Percentiles rank a stretch among this genome's conserved stretches.
These are phyloP conservation scores for Ophiostoma quercus DNA, from an alignment of 2,329 filamentous ascomycete genomes.

Conservation along the genomic window DNA sequence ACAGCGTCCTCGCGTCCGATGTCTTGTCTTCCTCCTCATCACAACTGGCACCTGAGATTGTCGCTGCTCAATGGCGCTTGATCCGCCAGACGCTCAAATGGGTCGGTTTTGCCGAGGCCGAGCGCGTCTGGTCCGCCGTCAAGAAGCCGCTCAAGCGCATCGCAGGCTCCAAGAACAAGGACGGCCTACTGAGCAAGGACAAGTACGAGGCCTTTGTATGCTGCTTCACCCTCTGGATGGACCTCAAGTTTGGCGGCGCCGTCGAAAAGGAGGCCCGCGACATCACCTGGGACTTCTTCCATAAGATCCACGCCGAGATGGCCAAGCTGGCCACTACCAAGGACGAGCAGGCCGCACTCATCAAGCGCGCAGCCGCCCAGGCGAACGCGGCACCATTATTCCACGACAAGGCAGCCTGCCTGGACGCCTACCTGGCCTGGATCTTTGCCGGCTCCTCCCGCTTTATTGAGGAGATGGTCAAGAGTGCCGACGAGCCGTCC, in stretches of 20 bases:
- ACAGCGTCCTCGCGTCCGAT: conserved; percentile 31
- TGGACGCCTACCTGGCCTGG: conserved; percentile 24
- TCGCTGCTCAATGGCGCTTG: conserved; percentile 28
- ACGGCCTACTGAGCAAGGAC: conserved; percentile 27
- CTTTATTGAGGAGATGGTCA: conserved; percentile 25
- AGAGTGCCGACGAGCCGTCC: conserved; percentile 18
- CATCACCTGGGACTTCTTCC: conserved; percentile 31
- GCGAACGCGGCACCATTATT: background rate
- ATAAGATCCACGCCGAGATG: conserved; percentile 28
- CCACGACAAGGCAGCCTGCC: background rate
- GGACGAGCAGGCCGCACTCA: conserved; percentile 13
- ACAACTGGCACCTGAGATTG: conserved; percentile 4
- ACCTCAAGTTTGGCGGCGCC: conserved; percentile 29
- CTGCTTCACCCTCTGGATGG: conserved; percentile 32
- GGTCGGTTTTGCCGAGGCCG: conserved; percentile 29
- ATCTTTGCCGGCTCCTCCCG: conserved; percentile 25
- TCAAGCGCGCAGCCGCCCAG: background rate
- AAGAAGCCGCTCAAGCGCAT: conserved; percentile 14
- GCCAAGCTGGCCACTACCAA: conserved; percentile 15
- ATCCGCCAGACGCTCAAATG: conserved; percentile 32
- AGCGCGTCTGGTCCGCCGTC: conserved; percentile 29
- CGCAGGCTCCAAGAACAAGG: conserved; percentile 16
- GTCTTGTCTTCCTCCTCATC: background rate
- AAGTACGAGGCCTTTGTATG: conserved; percentile 34
- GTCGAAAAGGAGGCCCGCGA: conserved; percentile 31